A percentile compares a stretch with the other conserved stretches of the same genome.
phyloP scores from a whole-genome alignment of 2,329 filamentous ascomycete genomes.

The Epichloe glyceriae region DNA sequence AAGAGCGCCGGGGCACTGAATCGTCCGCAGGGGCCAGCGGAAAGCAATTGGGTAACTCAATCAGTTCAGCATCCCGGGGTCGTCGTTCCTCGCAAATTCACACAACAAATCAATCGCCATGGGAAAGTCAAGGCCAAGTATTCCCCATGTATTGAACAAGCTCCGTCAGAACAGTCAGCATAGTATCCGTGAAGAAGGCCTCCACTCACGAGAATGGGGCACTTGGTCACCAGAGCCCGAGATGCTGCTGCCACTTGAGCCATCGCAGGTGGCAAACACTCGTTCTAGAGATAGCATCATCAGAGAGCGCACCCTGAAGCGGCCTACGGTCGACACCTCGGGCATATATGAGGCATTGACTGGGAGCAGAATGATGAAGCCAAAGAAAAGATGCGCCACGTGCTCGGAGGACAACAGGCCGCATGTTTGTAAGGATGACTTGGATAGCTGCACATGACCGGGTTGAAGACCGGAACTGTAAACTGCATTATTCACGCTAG shows the following conservation, averaged over 20 bases:
- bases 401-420: constrained; percentile 22
- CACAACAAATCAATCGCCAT: constrained; percentile 2
- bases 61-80: constrained; percentile 13
- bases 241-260: neutral
- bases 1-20: constrained; percentile 2
- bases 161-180: constrained; percentile 16
- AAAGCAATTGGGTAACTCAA: constrained; percentile 12
- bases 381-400: constrained; percentile 8
- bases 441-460: constrained; percentile 5
- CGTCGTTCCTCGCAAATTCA: constrained; percentile 14
- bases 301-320: constrained; percentile 8
- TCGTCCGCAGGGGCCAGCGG: constrained; percentile 2
- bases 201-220: neutral
- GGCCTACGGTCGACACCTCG: constrained; percentile 8
- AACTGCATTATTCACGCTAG: neutral
- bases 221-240: constrained; percentile 6
- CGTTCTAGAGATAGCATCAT: constrained; percentile 12
- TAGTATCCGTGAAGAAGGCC: constrained; percentile 10
- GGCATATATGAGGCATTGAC: constrained; percentile 15
- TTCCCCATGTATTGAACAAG: constrained; percentile 15
- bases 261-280: no score
- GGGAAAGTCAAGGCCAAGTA: constrained; percentile 7
- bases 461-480: neutral
- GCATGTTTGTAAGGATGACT: constrained; percentile 18
- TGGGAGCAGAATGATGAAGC: constrained; percentile 8